Conservation (phyloP, 768 basidiomycete species). For the Macrolepiota albuminosa region DNA sequence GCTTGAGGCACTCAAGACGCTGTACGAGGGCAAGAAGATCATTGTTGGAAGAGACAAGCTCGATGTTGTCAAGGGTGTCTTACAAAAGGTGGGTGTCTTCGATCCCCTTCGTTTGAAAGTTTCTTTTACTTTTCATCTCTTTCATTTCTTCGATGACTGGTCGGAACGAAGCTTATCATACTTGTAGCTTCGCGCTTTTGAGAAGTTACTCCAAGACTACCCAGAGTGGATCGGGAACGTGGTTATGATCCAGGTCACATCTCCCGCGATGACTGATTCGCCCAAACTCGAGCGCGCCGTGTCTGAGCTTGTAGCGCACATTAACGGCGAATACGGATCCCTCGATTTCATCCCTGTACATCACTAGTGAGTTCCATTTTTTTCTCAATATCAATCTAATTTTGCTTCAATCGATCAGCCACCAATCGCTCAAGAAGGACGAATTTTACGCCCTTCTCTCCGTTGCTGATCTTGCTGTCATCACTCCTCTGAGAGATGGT, state of each 20-base stretch:
- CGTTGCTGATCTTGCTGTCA: conserved; percentile 91
- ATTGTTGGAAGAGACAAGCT: conserved; percentile 97
- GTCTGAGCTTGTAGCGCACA: conserved; percentile 89
- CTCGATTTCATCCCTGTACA: conserved; percentile 96
- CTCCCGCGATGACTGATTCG: conserved; percentile 86
- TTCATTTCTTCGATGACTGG: neutral
- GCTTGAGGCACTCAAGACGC: conserved; percentile 70
- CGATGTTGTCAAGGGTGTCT: conserved; percentile 96
- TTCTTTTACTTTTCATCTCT: neutral
- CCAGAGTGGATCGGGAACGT: conserved; percentile 95
- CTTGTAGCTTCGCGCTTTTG: conserved; percentile 82
- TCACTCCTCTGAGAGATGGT: conserved; percentile 93
- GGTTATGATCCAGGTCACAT: conserved; percentile 88
- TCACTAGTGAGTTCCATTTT: conserved; percentile 74
- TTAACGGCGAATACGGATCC: conserved; percentile 93
- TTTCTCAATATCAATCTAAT: neutral
- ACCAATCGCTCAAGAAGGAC: conserved; percentile 95
- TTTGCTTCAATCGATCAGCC: conserved; percentile 41
- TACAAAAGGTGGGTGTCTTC: conserved; percentile 70
- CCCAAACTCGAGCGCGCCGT: conserved; percentile 92
- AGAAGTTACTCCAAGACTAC: conserved; percentile 89
- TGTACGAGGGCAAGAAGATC: conserved; percentile 98
- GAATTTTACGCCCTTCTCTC: conserved; percentile 95
- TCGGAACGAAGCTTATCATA: neutral
- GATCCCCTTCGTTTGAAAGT: neutral